Evolutionary conservation across 1,139 yeast genomes (phyloP).

Genomic region (Geotrichum macrosporum): DNA sequence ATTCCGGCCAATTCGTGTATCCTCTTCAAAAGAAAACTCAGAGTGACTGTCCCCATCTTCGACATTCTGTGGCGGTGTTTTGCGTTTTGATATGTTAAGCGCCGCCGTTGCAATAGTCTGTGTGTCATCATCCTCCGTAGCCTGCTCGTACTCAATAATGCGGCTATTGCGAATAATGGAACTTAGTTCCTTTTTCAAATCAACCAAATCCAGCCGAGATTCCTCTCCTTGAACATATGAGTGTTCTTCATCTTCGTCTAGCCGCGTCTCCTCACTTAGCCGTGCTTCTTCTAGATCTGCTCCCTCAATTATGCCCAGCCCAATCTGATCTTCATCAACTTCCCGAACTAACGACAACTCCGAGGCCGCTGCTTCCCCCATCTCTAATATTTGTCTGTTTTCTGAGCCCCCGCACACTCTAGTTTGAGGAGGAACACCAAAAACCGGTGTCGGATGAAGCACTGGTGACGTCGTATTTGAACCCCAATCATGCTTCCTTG

Average conservation of each 20-base stretch:
- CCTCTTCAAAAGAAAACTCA: slow-evolving; percentile 23
- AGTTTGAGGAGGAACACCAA: no score
- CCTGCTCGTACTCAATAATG: slow-evolving; percentile 10
- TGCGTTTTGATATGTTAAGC: slow-evolving; percentile 9
- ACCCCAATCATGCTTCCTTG: slow-evolving; percentile 38
- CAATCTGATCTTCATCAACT: slow-evolving; percentile 6
- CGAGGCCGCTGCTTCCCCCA: no score
- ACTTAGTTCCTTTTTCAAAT: slow-evolving; percentile 14
- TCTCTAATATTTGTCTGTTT: no score
- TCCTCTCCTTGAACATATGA: no score
- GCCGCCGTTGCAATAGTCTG: slow-evolving; percentile 23
- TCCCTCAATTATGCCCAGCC: neutral
- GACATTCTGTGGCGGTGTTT: no score
- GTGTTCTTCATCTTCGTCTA: no score
- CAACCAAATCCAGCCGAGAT: slow-evolving; percentile 3
- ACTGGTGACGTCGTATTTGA: slow-evolving; percentile 17
- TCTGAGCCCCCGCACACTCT: no score
- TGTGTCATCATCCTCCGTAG: slow-evolving; percentile 14
- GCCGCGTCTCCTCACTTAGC: no score
- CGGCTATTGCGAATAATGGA: slow-evolving; percentile 14
- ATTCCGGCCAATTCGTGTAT: slow-evolving; percentile 19
- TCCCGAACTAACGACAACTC: slow-evolving; percentile 11
- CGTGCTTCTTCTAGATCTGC: neutral
- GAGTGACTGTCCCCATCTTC: slow-evolving; percentile 19
- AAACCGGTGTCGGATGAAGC: slow-evolving; percentile 20